Evolutionary conservation across 208 protist species (phyloP).

Genomic region (Leishmania arabica): DNA sequence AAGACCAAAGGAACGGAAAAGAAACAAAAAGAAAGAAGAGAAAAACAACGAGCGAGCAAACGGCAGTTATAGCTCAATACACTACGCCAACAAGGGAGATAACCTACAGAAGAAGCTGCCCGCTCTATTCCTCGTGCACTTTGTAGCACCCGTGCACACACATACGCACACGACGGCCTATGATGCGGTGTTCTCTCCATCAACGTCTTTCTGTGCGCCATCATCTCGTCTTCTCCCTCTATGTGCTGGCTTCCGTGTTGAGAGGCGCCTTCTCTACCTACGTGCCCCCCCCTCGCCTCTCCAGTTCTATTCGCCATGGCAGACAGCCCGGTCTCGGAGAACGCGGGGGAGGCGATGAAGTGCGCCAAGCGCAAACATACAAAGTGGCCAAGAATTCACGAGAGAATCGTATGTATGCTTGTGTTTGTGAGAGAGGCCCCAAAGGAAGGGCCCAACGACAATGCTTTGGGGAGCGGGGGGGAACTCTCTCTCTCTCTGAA

Average conservation of each 20-base stretch:
- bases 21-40: background rate
- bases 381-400: background rate
- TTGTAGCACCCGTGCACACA: background rate
- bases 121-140: background rate
- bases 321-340: background rate
- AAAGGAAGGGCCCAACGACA: background rate
- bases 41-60: constrained; percentile 1
- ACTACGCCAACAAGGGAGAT: background rate
- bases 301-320: background rate
- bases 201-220: background rate
- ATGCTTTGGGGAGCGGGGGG: background rate
- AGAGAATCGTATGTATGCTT: background rate
- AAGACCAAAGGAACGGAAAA: background rate
- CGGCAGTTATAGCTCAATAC: background rate
- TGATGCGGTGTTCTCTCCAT: background rate
- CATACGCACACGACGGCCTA: background rate
- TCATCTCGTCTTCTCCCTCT: background rate
- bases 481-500: background rate
- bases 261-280: background rate
- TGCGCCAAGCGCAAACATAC: background rate
- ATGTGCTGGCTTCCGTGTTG: background rate
- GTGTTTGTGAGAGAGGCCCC: background rate
- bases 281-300: background rate
- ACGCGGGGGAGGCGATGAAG: background rate
- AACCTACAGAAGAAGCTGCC: background rate